Percentiles rank a stretch among this genome's conserved stretches.
Evolutionary conservation across 148 eudicot species (phyloP).

Genomic region (Arbutus unedo): DNA sequence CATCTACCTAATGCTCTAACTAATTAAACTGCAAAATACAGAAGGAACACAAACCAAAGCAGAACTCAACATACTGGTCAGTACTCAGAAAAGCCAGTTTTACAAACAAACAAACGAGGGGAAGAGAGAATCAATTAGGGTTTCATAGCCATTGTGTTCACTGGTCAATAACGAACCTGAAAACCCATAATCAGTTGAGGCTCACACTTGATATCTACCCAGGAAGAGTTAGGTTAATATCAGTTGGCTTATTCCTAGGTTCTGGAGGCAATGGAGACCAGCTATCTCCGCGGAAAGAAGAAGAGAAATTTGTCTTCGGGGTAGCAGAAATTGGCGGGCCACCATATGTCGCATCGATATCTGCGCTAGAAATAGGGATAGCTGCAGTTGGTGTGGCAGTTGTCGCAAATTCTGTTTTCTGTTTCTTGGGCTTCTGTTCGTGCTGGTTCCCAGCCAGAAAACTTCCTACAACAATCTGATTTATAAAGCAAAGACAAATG

Average conservation of each 20-base stretch:
- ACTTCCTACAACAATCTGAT: conserved; percentile 90
- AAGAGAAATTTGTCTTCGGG: conserved; percentile 22
- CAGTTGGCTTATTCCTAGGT: conserved; percentile 43
- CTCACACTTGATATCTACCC: conserved; percentile 10
- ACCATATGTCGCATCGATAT: conserved; percentile 46
- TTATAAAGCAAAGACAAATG: not conserved
- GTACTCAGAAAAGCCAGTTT: not conserved
- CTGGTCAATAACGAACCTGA: conserved; percentile 24
- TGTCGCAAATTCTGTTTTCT: conserved; percentile 44
- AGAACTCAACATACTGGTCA: not conserved
- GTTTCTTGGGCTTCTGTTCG: conserved; percentile 79
- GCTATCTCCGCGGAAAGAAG: conserved; percentile 54
- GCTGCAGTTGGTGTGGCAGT: conserved; percentile 39
- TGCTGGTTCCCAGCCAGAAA: conserved; percentile 82
- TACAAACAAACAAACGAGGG: conserved; percentile 16
- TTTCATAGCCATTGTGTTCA: conserved; percentile 16
- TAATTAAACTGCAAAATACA: conserved; percentile 9
- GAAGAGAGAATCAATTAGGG: conserved; percentile 18
- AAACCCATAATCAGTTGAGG: not conserved
- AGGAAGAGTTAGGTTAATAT: conserved; percentile 44
- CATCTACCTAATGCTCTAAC: conserved; percentile 16
- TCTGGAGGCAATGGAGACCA: conserved; percentile 48
- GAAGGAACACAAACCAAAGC: conserved; percentile 13
- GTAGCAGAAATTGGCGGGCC: conserved; percentile 28
- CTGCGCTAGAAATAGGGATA: conserved; percentile 42